Base-by-base conservation (phyloP, 2,329 filamentous ascomycete species). In the Paracorniculantispora psalliotae region DNA sequence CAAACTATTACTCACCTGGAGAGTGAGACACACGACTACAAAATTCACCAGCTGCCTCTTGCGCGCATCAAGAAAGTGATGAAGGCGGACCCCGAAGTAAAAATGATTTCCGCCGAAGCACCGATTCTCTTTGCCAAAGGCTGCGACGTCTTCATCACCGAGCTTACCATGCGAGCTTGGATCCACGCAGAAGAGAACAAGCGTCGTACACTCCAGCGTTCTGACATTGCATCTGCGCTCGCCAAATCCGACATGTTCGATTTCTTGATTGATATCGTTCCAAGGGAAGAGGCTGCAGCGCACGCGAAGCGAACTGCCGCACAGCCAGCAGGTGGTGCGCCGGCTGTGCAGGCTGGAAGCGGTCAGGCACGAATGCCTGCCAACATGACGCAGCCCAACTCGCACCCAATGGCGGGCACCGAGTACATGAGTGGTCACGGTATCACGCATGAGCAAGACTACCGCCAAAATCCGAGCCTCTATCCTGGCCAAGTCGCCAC, bases 31-130 rank as follows among this genome's bases (percentile, higher is more conserved):
- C 94, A 99, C 74, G 94, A 99, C 75, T 99, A 97, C 82, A 99
- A 99, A 77, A 84, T 97, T 59, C 94, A 99, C 73, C 94, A 97
- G 73, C 82, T 99, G 41, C 94, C 94, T 1, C 82, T 99, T 43
- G 94, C 94, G n/a, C 89, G 94, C 57, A 99, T 99, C 79, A 99
- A 99, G 81, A 99, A 99, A 75, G 94, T 99, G 65, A 99, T 99
- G 94, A 99, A 99, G 77, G 94, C 94, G 1, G 94, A 99, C 67
- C 94, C 94, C 0, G 94, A 99, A 69, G 94, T 99, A 50, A 99
- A 99, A 80, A 99, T 99, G 94, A 99, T 99, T 63, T 97, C 92
- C 4, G 94, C 94, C 9, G 94, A 99, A 76, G 94, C 94, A 1
- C 94, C 94, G 1, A 99, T 99, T 66, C 81, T 99, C 15, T 99